phyloP scores from a whole-genome alignment of 148 eudicot species.

The Spergularia marina region DNA sequence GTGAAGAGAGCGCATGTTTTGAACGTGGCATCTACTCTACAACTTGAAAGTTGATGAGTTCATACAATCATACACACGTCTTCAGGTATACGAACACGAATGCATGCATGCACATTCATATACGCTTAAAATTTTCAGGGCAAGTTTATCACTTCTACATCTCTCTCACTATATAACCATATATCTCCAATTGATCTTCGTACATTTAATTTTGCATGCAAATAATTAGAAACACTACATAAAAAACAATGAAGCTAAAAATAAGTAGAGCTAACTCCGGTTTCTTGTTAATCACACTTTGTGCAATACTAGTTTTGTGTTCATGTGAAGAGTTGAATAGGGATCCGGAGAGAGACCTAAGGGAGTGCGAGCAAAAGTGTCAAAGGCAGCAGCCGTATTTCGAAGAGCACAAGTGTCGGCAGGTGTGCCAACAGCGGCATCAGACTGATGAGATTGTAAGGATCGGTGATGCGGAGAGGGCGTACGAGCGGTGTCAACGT shows the following conservation, averaged over 20 bases:
- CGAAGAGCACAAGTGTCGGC: constrained; percentile 28
- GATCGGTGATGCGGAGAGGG: constrained; percentile 9
- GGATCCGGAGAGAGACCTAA: constrained; percentile 14
- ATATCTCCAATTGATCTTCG: too few species aligned
- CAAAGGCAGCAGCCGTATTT: constrained; percentile 29
- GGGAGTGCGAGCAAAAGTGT: constrained; percentile 27
- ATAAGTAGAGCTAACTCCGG: not conserved
- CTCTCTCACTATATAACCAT: not conserved
- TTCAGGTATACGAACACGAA: constrained; percentile 5
- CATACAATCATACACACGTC: constrained; percentile 14
- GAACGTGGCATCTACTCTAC: constrained; percentile 17
- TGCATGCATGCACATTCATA: not conserved
- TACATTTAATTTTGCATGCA: too few species aligned
- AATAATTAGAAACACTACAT: not conserved
- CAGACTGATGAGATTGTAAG: not conserved
- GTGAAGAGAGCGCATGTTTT: constrained; percentile 15
- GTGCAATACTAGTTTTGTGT: not conserved
- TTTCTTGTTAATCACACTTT: not conserved
- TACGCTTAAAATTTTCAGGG: not conserved
- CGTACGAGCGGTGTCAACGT: constrained; percentile 29
- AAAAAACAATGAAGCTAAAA: not conserved
- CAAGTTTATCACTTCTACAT: not conserved
- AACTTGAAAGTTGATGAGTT: not conserved
- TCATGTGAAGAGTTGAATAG: not conserved
- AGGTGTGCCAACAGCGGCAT: not conserved